Evolutionary conservation across 2,329 filamentous ascomycete genomes (phyloP), one percentile per base, ranked within the genome.

Genomic region (Pseudogymnoascus sp.): DNA sequence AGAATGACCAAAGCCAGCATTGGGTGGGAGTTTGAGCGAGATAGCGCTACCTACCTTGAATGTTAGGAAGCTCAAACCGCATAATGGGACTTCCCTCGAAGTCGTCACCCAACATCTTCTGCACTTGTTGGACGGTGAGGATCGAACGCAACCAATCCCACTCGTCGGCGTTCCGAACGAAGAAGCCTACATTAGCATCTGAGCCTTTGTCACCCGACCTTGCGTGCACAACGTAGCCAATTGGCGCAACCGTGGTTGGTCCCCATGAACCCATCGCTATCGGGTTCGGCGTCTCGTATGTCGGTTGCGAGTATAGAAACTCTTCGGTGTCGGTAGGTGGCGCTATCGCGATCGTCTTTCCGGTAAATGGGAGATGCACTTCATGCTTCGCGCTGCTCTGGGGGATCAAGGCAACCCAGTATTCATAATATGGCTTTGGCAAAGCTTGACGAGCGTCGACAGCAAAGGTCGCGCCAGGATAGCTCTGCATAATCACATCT

Each of bases 391-490:
- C 62, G 58, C 65, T 64, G 2, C 58, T 61, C 62, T 71, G 69
- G 5, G 69, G 67, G 14, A 72, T 28, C 14, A 71, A 64, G 23
- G 65, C 61, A n/a, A 68, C 69, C 65, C 66, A 71, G 62, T 71
- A 71, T 63, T 72, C 69, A 19, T 63, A 68, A 55, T 67, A 69
- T 9, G 65, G 64, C 38, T 63, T 72, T 62, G 62, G 65, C 62
- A 75, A 72, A 7, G 73, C 75, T 66, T 76, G 75, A 23, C 74
- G 69, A 28, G 72, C 66, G 64, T 76, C 73, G 11, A 76, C 69
- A 64, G 74, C 71, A 8, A 75, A 73, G 1, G 75, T 77, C 2
- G 75, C 77, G 3, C 76, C 77, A 0, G 77, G 76, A 64, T 77
- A 78, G n/a, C 60, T 61, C 52, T 61, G 63, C 72, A 79, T 77